Evolutionary conservation across 2,329 filamentous ascomycete genomes (phyloP).

Genomic region (Curvularia eragrostidis): DNA sequence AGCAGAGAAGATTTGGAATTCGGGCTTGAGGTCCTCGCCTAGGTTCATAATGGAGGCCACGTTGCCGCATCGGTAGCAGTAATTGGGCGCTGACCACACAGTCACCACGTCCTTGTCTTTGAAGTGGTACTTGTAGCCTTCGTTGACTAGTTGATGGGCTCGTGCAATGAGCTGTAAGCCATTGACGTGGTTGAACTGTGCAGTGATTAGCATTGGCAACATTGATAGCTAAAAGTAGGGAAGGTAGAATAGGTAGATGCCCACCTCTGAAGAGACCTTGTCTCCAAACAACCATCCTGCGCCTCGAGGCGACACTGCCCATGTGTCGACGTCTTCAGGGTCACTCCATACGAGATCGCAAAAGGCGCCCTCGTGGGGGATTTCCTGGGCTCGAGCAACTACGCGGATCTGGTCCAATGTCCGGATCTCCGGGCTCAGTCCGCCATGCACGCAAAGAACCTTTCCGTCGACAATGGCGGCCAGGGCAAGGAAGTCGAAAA

Average conservation of each 20-base stretch:
- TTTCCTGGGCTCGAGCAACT: slow-evolving; percentile 83
- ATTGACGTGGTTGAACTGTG: slow-evolving; percentile 76
- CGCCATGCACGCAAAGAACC: slow-evolving; percentile 98
- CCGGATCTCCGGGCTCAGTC: slow-evolving; percentile 94
- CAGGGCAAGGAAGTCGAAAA: slow-evolving; percentile 97
- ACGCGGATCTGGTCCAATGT: slow-evolving; percentile 85
- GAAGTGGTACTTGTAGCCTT: slow-evolving; percentile 92
- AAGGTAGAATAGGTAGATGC: slow-evolving; percentile 19
- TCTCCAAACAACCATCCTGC: slow-evolving; percentile 74
- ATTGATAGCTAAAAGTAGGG: not conserved
- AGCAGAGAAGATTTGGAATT: slow-evolving; percentile 90
- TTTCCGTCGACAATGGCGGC: slow-evolving; percentile 98
- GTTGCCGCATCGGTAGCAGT: slow-evolving; percentile 62
- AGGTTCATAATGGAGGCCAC: slow-evolving; percentile 92
- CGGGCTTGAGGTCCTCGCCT: slow-evolving; percentile 86
- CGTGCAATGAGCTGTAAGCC: slow-evolving; percentile 73
- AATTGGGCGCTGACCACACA: slow-evolving; percentile 85
- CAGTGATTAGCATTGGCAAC: slow-evolving; percentile 5
- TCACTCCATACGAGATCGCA: slow-evolving; percentile 97
- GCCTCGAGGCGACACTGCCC: slow-evolving; percentile 72
- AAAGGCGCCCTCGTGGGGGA: slow-evolving; percentile 97
- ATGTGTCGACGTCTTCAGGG: slow-evolving; percentile 72
- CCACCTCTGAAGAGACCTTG: slow-evolving; percentile 71
- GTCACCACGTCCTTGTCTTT: slow-evolving; percentile 95
- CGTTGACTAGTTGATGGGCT: slow-evolving; percentile 77